A percentile compares a stretch with the other conserved stretches of the same genome.
Evolutionary conservation across 2,329 filamentous ascomycete genomes (phyloP).

Genomic region (Davidsoniella neocaledoniae): DNA sequence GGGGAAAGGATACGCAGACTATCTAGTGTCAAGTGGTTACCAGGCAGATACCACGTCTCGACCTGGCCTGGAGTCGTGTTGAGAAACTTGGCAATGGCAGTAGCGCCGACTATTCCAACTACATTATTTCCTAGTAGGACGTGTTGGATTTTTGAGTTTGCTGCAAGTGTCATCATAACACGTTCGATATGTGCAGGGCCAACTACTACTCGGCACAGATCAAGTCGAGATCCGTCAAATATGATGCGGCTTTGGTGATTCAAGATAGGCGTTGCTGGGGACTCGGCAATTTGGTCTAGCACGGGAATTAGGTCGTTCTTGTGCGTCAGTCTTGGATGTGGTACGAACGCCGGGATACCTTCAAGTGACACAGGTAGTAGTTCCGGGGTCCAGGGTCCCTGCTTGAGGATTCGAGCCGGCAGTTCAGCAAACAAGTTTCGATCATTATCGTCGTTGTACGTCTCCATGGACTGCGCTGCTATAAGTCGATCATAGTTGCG

Average conservation of each 20-base stretch:
- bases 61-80: constrained; percentile 28
- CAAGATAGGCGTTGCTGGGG: not conserved
- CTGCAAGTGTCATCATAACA: constrained; percentile 31
- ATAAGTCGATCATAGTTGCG: constrained; percentile 21
- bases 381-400: constrained; percentile 21
- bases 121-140: constrained; percentile 39
- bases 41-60: constrained; percentile 38
- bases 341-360: constrained; percentile 20
- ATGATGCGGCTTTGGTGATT: constrained; percentile 25
- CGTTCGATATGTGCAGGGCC: constrained; percentile 32
- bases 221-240: constrained; percentile 35
- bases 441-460: not conserved
- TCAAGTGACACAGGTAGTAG: constrained; percentile 19
- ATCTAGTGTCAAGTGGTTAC: constrained; percentile 32
- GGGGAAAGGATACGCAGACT: constrained; percentile 27
- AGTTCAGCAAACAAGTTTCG: constrained; percentile 12
- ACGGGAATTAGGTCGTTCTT: constrained; percentile 21
- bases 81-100: constrained; percentile 29
- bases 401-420: constrained; percentile 21
- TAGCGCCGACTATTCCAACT: constrained; percentile 31
- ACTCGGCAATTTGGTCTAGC: constrained; percentile 16
- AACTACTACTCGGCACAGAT: constrained; percentile 38
- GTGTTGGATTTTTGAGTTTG: constrained; percentile 31
- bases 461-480: constrained; percentile 11
- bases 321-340: constrained; percentile 20